Evolutionary conservation across 2,329 filamentous ascomycete species (phyloP).

Genomic region (Botryotinia convoluta): DNA sequence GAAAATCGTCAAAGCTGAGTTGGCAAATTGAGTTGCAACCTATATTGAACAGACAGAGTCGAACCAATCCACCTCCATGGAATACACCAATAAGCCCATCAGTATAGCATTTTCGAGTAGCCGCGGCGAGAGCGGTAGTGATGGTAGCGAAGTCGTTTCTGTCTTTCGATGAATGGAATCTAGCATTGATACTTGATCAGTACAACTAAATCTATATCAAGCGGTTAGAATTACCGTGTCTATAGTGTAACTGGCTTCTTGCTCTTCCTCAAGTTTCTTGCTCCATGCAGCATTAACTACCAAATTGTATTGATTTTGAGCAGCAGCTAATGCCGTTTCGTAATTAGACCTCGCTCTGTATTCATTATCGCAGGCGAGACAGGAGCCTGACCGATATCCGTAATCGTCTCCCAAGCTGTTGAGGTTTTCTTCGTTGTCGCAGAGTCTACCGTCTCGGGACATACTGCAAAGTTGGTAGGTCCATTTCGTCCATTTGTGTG

Average conservation of each 20-base stretch:
- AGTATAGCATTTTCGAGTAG: too few relatives aligned
- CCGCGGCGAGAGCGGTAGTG: not conserved
- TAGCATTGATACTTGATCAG: not conserved
- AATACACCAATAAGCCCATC: not conserved
- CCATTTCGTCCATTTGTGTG: slow-evolving; percentile 1
- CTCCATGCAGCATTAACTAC: not conserved
- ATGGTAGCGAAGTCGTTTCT: not conserved
- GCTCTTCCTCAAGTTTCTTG: not conserved
- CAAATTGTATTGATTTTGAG: not conserved
- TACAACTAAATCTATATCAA: not conserved
- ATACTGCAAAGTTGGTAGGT: slow-evolving; percentile 3
- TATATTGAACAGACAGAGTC: not conserved
- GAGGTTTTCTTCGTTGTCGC: not conserved
- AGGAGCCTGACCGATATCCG: not conserved
- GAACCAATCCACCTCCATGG: not conserved
- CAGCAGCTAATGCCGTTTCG: not conserved
- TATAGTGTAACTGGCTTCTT: not conserved
- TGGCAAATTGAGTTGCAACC: too few relatives aligned
- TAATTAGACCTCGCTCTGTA: not conserved
- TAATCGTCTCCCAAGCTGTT: not conserved
- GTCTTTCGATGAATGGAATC: not conserved
- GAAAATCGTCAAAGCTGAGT: accelerated
- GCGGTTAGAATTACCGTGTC: not conserved
- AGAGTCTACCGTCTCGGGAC: not conserved
- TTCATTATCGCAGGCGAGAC: not conserved